These are phyloP conservation scores for Fusarium sp. DNA, from an alignment of 2,329 filamentous ascomycete species.

Conservation along the genomic window DNA sequence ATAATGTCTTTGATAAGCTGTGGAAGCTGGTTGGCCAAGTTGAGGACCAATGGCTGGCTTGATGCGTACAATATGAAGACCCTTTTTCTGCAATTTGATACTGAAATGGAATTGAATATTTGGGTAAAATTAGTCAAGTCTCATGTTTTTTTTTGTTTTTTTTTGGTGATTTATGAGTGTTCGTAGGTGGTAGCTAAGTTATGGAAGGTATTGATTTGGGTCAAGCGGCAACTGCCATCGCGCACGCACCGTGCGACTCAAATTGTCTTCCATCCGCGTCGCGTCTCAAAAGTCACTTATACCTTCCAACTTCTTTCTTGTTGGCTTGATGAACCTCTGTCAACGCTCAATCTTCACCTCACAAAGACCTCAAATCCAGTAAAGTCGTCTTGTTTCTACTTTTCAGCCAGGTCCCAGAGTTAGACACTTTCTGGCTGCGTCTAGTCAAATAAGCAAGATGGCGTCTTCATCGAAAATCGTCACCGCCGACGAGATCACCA, in stretches of 20 bases:
- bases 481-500: conserved; percentile 47
- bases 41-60: conserved; percentile 40
- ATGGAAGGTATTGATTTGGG: not conserved
- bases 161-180: not conserved
- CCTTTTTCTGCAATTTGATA: not conserved
- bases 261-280: conserved; percentile 19
- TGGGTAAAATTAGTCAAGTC: not conserved
- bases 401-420: not conserved
- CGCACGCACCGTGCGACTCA: conserved; percentile 30
- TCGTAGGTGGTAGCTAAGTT: not conserved
- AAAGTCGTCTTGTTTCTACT: too few species aligned
- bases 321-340: conserved; percentile 1
- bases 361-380: not conserved
- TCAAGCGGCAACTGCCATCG: not conserved
- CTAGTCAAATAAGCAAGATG: conserved; percentile 31
- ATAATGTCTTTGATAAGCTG: conserved; percentile 44
- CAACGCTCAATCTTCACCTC: not conserved
- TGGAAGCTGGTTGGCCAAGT: conserved; percentile 43
- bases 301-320: conserved; percentile 16
- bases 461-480: conserved; percentile 19
- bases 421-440: not conserved
- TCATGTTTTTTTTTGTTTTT: too few species aligned
- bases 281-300: conserved; percentile 23
- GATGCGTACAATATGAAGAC: not conserved
- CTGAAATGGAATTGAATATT: not conserved